Percentiles rank a stretch among this genome's conserved stretches.
These are phyloP conservation scores for Pseudonectria foliicola DNA, from an alignment of 2,329 filamentous ascomycete species.

Conservation along the genomic window DNA sequence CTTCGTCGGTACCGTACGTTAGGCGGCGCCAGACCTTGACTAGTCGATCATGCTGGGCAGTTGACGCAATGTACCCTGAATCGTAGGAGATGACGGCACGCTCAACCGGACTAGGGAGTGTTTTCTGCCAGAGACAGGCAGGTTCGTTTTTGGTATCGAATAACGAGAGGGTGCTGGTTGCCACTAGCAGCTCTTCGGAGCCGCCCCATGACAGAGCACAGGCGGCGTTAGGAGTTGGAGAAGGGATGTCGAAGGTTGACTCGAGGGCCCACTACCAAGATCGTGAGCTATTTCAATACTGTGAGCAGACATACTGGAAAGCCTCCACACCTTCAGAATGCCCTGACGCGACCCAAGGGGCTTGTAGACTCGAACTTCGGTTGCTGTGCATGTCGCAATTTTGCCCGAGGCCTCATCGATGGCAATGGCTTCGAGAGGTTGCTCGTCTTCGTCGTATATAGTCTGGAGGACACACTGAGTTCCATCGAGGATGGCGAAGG, in stretches of 20 bases:
- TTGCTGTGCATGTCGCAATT: constrained; percentile 67
- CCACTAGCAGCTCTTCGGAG: constrained; percentile 76
- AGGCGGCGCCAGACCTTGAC: constrained; percentile 91
- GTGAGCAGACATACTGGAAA: constrained; percentile 1
- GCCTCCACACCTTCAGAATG: constrained; percentile 57
- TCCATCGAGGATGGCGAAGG: constrained; percentile 73
- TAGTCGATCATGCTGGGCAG: constrained; percentile 69
- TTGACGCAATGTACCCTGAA: constrained; percentile 77
- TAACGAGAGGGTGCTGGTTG: constrained; percentile 61
- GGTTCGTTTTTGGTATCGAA: constrained; percentile 48
- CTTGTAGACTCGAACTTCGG: constrained; percentile 67
- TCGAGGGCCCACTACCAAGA: constrained; percentile 54
- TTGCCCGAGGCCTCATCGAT: constrained; percentile 79
- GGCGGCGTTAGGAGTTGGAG: constrained; percentile 29
- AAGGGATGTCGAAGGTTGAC: constrained; percentile 45
- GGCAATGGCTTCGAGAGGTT: constrained; percentile 62
- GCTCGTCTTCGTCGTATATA: constrained; percentile 76
- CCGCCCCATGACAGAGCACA: constrained; percentile 73
- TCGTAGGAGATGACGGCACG: constrained; percentile 78
- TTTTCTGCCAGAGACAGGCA: constrained; percentile 64
- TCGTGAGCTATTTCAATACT: constrained; percentile 14
- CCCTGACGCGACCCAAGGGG: constrained; percentile 66
- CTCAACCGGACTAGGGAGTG: constrained; percentile 65
- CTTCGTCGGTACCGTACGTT: constrained; percentile 74
- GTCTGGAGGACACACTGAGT: constrained; percentile 76